Percentiles rank a stretch among this genome's conserved stretches.
These are phyloP conservation scores for Suillus placidus DNA, from an alignment of 768 basidiomycete genomes.

Conservation along the genomic window DNA sequence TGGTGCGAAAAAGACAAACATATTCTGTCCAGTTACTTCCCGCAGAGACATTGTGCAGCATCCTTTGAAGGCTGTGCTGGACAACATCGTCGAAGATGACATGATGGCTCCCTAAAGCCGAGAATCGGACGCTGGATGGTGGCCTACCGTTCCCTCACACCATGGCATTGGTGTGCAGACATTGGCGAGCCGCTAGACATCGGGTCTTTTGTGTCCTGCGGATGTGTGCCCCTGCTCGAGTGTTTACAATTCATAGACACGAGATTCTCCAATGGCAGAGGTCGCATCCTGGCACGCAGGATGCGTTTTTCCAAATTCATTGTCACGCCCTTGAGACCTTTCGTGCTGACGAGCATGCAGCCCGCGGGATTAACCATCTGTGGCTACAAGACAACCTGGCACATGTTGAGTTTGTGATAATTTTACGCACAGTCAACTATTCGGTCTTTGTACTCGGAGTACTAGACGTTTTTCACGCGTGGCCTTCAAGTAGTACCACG, in stretches of 20 bases:
- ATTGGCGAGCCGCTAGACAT: too few species aligned
- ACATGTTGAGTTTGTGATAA: neutral
- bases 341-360: neutral
- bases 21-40: too few species aligned
- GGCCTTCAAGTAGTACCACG: neutral
- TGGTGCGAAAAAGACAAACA: too few species aligned
- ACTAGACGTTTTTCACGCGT: too few species aligned
- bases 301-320: neutral
- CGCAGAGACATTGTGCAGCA: too few species aligned
- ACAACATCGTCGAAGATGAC: neutral
- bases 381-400: neutral
- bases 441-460: too few species aligned
- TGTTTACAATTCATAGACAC: neutral
- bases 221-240: neutral
- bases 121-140: neutral
- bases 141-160: neutral
- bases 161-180: neutral
- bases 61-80: neutral
- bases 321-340: neutral
- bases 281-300: neutral
- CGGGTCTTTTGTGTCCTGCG: neutral
- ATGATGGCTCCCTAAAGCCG: neutral
- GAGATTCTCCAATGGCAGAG: too few species aligned
- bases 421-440: too few species aligned
- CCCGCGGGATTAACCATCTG: neutral